Conservation (phyloP, 2,329 filamentous ascomycete species). For the Colletotrichum sp. region DNA sequence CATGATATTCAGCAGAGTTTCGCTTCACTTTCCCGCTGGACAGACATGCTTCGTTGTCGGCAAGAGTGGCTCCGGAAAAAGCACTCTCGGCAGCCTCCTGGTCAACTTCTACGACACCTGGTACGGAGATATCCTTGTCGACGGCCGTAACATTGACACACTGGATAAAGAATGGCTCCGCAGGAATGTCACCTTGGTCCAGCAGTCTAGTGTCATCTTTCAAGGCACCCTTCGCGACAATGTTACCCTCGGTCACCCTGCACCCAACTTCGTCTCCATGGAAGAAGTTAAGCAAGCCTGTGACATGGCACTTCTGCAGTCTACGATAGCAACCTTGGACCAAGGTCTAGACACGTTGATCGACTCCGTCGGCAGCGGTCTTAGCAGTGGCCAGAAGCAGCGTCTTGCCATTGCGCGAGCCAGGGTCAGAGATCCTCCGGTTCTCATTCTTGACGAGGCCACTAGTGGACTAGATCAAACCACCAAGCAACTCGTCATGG, state of each 20-base stretch:
- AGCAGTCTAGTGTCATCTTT: constrained; percentile 84
- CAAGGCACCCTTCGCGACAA: constrained; percentile 81
- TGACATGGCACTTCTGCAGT: constrained; percentile 70
- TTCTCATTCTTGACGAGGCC: constrained; percentile 87
- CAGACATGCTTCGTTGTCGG: constrained; percentile 84
- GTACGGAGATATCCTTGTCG: constrained; percentile 71
- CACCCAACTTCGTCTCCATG: constrained; percentile 41
- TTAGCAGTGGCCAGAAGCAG: constrained; percentile 89
- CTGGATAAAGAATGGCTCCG: constrained; percentile 77
- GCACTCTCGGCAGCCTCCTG: constrained; percentile 82
- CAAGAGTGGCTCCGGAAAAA: constrained; percentile 89
- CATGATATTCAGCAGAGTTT: constrained; percentile 63
- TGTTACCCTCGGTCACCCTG: constrained; percentile 71
- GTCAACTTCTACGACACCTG: constrained; percentile 76
- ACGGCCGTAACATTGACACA: constrained; percentile 64
- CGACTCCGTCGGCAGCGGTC: constrained; percentile 68
- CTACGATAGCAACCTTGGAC: constrained; percentile 70
- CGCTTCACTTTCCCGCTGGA: constrained; percentile 74
- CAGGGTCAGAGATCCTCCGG: constrained; percentile 74
- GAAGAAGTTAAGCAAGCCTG: constrained; percentile 67
- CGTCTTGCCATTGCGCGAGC: constrained; percentile 82
- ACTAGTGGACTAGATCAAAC: constrained; percentile 85
- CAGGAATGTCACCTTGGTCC: constrained; percentile 78
- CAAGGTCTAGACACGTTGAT: constrained; percentile 75
- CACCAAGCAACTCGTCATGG: constrained; percentile 72